These are phyloP conservation scores for Gossypium herbaceum DNA, from an alignment of 345 rosid species.

Conservation along the genomic window DNA sequence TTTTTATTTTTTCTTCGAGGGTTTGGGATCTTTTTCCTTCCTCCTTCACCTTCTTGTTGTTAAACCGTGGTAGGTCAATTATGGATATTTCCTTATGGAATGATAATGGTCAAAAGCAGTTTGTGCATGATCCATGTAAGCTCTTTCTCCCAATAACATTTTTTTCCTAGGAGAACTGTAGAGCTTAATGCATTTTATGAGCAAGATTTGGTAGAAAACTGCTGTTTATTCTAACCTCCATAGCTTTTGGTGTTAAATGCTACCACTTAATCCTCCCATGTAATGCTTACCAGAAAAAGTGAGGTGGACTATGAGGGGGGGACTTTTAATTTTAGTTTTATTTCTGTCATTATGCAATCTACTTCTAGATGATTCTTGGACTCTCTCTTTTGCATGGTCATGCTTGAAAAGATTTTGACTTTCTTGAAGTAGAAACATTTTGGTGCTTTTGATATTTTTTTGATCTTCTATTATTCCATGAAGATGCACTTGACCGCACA, in stretches of 20 bases:
- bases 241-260: not conserved
- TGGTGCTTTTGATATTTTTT: too few species aligned
- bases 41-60: not conserved
- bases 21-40: not conserved
- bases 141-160: not conserved
- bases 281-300: not conserved
- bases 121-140: conserved; percentile 92
- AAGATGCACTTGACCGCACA: conserved; percentile 85
- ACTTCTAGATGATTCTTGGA: too few species aligned
- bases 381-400: too few species aligned
- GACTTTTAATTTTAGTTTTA: too few species aligned
- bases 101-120: conserved; percentile 98
- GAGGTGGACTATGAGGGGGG: not conserved
- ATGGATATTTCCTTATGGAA: conserved; percentile 99
- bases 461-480: conserved; percentile 17
- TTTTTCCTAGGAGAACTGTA: not conserved
- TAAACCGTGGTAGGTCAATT: conserved; percentile 56
- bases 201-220: not conserved
- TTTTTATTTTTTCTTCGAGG: not conserved
- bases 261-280: not conserved
- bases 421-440: conserved; percentile 9
- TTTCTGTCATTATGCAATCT: too few species aligned
- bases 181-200: not conserved
- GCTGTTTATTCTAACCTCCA: not conserved
- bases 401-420: not conserved